Evolutionary conservation across 1,284 basidiomycete species (phyloP), one percentile per base, ranked within the genome.

Genomic region (Boletus semigastroideus): DNA sequence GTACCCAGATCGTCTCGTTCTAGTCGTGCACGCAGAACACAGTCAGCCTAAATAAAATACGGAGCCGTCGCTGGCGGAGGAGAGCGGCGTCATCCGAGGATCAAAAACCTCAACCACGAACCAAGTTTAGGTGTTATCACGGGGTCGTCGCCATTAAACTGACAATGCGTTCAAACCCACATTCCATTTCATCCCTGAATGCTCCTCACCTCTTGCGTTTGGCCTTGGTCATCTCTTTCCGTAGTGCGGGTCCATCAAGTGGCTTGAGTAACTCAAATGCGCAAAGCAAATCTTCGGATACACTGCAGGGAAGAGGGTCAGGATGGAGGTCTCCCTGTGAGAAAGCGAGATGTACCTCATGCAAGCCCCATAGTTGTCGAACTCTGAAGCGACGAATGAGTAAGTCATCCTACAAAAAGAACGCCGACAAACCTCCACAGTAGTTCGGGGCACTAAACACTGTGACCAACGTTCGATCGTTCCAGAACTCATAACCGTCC

Each of bases 401-500:
- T 53, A 48, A 54, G 49, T 59, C 14, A 14, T n/a, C 41, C 33
- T 37, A 53, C 49, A 42, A 50, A 31, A 49, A 52, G 49, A 37
- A 42, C 38, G 31, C n/a, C 36, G 27, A 59, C 56, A 22, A 78
- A 95, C 95, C 96, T 73, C 92, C 94, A 67, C 94, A 97, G 65
- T 97, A 97, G 68, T 97, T 97, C 10, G 94, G 94, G 49, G 97
- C 97, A 61, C 93, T 96, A 73, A 99, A 99, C 45, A 99, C 94
- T 0, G 97, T 99, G 42, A 99, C 97, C 59, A 99, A 74, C 48
- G 96, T 98, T 57, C 97, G 82, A 65, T 99, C 97, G 66, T 99
- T 98, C 93, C 97, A 99, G 69, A 99, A 99, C 76, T 99, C 97
- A 69, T 99, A 99, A 3, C 96, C 97, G 67, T 95, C 93, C 70